Evolutionary conservation across 257 asterid species (phyloP), one percentile per base, ranked within the genome.

Genomic region (Plantago elongata): DNA sequence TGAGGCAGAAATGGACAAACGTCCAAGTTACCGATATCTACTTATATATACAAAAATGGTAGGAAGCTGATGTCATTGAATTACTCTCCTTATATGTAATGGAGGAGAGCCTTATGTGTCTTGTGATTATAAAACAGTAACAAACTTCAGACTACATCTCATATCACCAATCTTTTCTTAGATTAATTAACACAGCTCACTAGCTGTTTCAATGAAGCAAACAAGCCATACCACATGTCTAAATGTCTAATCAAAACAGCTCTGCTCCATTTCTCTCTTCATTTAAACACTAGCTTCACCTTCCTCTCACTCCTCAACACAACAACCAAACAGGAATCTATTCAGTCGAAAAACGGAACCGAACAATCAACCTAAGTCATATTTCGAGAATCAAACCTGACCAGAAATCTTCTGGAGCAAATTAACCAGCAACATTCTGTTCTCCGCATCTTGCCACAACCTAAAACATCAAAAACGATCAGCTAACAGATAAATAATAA

Each of bases 381-480:
- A 38, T n/a, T 14, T 11, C 30, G 18, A 56, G 60, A 66, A 56
- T 67, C 70, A 72, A 75, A 88, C 97, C 97, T 85, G 93, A 62
- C 68, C 78, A 13, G 83, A 74, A 64, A 81, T 79, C 68, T 72
- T 79, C 78, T 68, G 79, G 60, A 85, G 69, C 56, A 88, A 74
- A 67, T 17, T 62, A 18, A 75, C 83, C 67, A 88, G 63, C 14
- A 90, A 51, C 77, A 57, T 57, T 78, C 96, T 73, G 80, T 77
- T 77, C 71, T 87, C 98, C 1, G 96, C 88, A 68, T 90, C 98
- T 75, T 90, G 98, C 98, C 98, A 90, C 77, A 90, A 67, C 66
- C 98, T 90, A 74, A 59, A 18, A 52, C 37, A 11, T 7, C 7
- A 43, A 17, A 66, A 60, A 63, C 48, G 67, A 60, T 45, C 37